Evolutionary conservation across 306 rosid genomes (phyloP).

Genomic region (Geum urbanum): DNA sequence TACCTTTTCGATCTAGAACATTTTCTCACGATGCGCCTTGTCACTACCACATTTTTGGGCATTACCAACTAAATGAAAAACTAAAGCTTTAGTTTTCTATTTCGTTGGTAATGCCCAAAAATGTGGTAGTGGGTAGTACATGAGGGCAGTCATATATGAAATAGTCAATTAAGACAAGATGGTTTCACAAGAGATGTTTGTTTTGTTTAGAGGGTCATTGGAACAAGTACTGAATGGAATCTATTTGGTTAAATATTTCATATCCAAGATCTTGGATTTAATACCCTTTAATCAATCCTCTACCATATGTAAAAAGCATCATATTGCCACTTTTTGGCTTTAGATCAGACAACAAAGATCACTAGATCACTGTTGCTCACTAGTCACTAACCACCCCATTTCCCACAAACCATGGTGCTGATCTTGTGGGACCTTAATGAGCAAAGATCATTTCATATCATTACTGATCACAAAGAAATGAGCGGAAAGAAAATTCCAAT

Average conservation of each 20-base stretch:
- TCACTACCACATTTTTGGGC: too few species aligned
- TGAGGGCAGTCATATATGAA: too few species aligned
- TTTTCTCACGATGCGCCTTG: too few species aligned
- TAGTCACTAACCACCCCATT: conserved; percentile 40
- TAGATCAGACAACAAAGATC: conserved; percentile 56
- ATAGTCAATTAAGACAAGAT: too few species aligned
- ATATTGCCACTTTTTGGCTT: conserved; percentile 38
- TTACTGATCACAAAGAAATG: conserved; percentile 11
- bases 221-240: background rate
- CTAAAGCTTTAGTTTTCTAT: too few species aligned
- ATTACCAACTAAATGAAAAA: too few species aligned
- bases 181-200: background rate
- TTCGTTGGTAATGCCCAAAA: too few species aligned
- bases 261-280: conserved; percentile 20
- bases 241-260: background rate
- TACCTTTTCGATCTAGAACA: too few species aligned
- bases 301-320: conserved; percentile 31
- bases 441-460: background rate
- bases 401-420: conserved; percentile 38
- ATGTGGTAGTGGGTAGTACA: too few species aligned
- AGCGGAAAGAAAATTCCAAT: conserved; percentile 13
- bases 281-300: background rate
- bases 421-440: conserved; percentile 46
- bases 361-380: conserved; percentile 30
- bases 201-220: background rate